Evolutionary conservation across 2,329 filamentous ascomycete species (phyloP).

Genomic region (Corniculantispora saksenae): DNA sequence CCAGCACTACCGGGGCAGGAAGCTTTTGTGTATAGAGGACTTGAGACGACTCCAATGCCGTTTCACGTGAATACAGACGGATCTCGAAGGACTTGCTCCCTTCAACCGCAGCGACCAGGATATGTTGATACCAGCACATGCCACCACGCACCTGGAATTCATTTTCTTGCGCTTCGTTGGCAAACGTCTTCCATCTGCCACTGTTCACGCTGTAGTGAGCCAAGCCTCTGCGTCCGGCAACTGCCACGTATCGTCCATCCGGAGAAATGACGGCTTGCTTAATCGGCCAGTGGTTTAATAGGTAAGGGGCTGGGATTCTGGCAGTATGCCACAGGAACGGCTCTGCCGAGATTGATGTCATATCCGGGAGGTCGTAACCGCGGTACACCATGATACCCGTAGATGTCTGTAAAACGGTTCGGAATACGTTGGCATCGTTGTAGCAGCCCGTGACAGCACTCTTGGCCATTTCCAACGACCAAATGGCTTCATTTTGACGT

Average conservation of each 20-base stretch:
- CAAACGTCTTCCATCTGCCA: conserved; percentile 93
- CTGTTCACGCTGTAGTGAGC: conserved; percentile 96
- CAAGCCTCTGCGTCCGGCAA: conserved; percentile 89
- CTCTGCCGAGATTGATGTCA: conserved; percentile 89
- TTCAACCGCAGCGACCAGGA: conserved; percentile 91
- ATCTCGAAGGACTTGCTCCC: conserved; percentile 79
- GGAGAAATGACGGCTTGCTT: conserved; percentile 82
- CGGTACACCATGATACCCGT: conserved; percentile 89
- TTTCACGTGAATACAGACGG: conserved; percentile 89
- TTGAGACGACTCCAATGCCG: conserved; percentile 70
- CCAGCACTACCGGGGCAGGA: conserved; percentile 82
- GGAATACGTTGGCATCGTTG: conserved; percentile 84
- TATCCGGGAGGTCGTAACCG: conserved; percentile 86
- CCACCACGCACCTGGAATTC: conserved; percentile 91
- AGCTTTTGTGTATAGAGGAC: conserved; percentile 77
- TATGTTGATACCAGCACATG: conserved; percentile 98
- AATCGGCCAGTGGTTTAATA: conserved; percentile 92
- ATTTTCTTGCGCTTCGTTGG: conserved; percentile 77
- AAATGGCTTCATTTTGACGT: conserved; percentile 73
- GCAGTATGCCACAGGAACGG: conserved; percentile 93
- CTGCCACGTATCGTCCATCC: conserved; percentile 90
- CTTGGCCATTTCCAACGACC: conserved; percentile 87
- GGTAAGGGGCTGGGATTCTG: conserved; percentile 79
- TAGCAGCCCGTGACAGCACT: conserved; percentile 93
- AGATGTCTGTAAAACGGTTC: conserved; percentile 85